Conservation (phyloP, 805 yeast species). For the Hanseniaspora osmophila region DNA sequence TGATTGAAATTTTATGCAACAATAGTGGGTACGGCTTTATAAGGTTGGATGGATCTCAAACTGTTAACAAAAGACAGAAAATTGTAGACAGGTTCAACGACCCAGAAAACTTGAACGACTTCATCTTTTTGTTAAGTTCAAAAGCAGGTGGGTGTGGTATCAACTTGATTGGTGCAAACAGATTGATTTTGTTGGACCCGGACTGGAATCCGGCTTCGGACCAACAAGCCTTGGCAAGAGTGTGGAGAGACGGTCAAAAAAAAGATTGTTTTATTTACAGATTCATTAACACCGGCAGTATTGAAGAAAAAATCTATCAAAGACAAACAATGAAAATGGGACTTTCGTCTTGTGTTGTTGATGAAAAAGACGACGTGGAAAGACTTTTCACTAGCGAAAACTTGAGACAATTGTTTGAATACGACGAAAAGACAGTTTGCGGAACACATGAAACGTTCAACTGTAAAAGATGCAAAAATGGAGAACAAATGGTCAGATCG, state of each 20-base stretch:
- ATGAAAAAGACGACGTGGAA: constrained; percentile 90
- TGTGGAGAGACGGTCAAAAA: constrained; percentile 98
- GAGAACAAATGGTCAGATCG: constrained; percentile 48
- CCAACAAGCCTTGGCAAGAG: constrained; percentile 94
- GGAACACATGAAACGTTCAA: constrained; percentile 89
- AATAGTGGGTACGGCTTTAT: constrained; percentile 57
- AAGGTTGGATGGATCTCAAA: constrained; percentile 86
- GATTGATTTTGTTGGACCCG: constrained; percentile 73
- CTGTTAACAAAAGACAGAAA: constrained; percentile 81
- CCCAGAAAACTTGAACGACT: constrained; percentile 68
- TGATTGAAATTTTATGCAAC: constrained; percentile 79
- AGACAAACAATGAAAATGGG: constrained; percentile 90
- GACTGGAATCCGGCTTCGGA: constrained; percentile 99
- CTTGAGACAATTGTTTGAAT: constrained; percentile 61
- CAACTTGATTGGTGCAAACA: constrained; percentile 88
- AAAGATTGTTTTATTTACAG: constrained; percentile 92
- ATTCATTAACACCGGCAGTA: constrained; percentile 86
- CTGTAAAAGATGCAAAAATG: constrained; percentile 65
- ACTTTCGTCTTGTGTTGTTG: constrained; percentile 89
- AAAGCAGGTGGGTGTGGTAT: constrained; percentile 99
- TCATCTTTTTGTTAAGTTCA: constrained; percentile 76
- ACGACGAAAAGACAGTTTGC: constrained; percentile 50
- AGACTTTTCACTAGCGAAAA: constrained; percentile 75
- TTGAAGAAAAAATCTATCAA: constrained; percentile 92
- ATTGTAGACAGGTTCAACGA: constrained; percentile 84